phyloP scores from a whole-genome alignment of 306 rosid species.

The Vicia sativa region DNA sequence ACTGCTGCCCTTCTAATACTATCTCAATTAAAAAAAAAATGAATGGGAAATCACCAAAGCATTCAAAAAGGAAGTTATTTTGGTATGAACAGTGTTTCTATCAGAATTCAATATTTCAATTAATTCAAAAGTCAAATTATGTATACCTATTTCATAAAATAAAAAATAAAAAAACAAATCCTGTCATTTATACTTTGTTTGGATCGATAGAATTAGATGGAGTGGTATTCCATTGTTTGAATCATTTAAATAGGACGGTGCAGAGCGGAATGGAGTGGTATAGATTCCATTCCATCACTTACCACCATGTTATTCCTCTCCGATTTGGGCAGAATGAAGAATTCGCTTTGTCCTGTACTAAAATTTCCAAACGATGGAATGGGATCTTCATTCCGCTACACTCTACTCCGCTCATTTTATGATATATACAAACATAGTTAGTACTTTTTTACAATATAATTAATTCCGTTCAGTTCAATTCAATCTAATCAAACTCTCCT shows the following conservation, averaged over 20 bases:
- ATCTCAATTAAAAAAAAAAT: neutral
- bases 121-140: neutral
- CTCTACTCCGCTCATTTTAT: too few relatives aligned
- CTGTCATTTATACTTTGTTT: neutral
- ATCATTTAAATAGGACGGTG: too few relatives aligned
- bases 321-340: too few relatives aligned
- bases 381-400: too few relatives aligned
- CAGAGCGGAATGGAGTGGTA: too few relatives aligned
- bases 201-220: too few relatives aligned
- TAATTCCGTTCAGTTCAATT: conserved; percentile 10
- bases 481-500: neutral
- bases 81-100: neutral
- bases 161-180: neutral
- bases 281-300: too few relatives aligned
- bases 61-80: neutral
- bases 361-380: too few relatives aligned
- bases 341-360: too few relatives aligned
- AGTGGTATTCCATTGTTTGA: too few relatives aligned
- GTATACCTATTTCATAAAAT: neutral
- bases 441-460: neutral
- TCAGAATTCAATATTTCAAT: neutral
- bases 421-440: too few relatives aligned
- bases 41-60: neutral
- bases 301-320: too few relatives aligned
- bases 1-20: neutral